Evolutionary conservation across 768 basidiomycete genomes (phyloP).

Genomic region (Leccinum rimulosum): DNA sequence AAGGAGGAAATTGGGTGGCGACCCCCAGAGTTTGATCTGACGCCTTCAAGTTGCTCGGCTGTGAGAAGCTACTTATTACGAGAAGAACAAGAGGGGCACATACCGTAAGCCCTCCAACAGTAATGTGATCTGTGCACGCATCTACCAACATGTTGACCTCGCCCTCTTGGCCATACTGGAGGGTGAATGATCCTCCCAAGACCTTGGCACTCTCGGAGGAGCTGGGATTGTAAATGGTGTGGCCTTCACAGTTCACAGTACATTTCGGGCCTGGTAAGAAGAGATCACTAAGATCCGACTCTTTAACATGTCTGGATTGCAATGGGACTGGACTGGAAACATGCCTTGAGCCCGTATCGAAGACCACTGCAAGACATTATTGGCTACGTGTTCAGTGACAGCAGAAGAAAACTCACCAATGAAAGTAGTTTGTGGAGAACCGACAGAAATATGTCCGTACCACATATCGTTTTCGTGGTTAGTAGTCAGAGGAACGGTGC

Average conservation of each 20-base stretch:
- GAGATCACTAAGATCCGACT: slow-evolving; percentile 17
- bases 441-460: slow-evolving; percentile 13
- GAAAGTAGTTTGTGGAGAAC: neutral
- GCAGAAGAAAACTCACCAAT: neutral
- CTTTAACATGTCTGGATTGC: neutral
- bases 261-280: slow-evolving; percentile 27
- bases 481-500: neutral
- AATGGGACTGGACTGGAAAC: neutral
- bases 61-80: neutral
- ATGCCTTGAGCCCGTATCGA: slow-evolving; percentile 8
- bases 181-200: neutral
- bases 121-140: slow-evolving; percentile 9
- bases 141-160: neutral
- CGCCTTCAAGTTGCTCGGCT: slow-evolving; percentile 2
- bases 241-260: slow-evolving; percentile 25
- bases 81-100: neutral
- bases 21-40: slow-evolving; percentile 11
- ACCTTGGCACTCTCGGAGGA: slow-evolving; percentile 8
- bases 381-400: neutral
- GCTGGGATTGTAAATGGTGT: slow-evolving; percentile 32
- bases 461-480: neutral
- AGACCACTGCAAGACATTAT: neutral
- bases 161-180: neutral
- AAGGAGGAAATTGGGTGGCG: slow-evolving; percentile 4
- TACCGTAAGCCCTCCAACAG: slow-evolving; percentile 13